Evolutionary conservation across 2,329 filamentous ascomycete genomes (phyloP), one percentile per base, ranked within the genome.

Genomic region (Cordyceps fumosorosea): DNA sequence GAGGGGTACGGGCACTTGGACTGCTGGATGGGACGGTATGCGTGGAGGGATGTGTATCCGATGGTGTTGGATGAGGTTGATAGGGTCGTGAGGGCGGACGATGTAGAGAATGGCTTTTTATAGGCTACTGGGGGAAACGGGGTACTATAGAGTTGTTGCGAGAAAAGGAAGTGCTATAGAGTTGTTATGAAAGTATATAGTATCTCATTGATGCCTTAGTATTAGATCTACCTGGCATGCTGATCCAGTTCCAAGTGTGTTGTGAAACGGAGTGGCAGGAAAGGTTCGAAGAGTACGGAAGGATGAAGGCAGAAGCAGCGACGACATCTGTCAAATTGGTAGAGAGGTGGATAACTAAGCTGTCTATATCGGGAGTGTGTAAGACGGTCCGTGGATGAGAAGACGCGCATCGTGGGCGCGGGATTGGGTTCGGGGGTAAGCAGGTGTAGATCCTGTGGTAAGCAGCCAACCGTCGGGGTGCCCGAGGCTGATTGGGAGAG

Each of bases 1-100:
- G 78, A 79, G 1, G 81, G 81, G 16, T 86, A 86, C 68, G 83
- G 84, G 3, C 84, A 87, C 69, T 71, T 86, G 45, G 84, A 87
- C 74, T 81, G 80, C 67, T 86, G 82, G 82, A 86, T 86, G 81
- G 83, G 84, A 4, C 76, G 80, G 50, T 79, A 82, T 61, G 81
- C 83, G 3, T 84, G 80, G 76, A 80, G 76, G 69, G 84, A 87
- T 67, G 81, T 87, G 32, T 87, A 80, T 67, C 84, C 84, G 0
- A 76, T 82, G 56, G 75, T 87, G 10, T 69, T 79, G 34, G 77
- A 81, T 67, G 81, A 84, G 70, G 75, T 85, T 1, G 82, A 85
- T 66, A 76, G 81, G 11, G 81, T 85, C 0, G 59, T 67, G 16
- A 26, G 53, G 26, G 42, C 18, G 18, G 40, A 44, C 11, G 34